Percentiles rank a stretch among this genome's conserved stretches.
Conservation (phyloP, 176 grass and related monocot species). For the Zoysia pacifica region DNA sequence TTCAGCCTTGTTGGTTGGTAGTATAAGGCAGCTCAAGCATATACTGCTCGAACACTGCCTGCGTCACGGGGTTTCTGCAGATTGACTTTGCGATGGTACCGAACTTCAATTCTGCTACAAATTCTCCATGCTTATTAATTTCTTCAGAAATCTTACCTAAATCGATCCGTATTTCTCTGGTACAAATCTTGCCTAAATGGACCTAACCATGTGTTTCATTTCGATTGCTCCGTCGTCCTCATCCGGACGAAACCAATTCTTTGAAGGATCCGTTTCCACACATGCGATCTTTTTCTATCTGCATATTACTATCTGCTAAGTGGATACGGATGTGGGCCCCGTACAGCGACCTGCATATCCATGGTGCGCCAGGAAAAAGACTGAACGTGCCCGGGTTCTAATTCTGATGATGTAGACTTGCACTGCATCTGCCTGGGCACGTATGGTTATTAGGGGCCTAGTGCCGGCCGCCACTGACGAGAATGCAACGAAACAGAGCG, state of each 20-base stretch:
- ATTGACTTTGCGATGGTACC: constrained; percentile 14
- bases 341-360: constrained; percentile 2
- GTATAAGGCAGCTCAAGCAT: constrained; percentile 34
- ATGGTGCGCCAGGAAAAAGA: constrained; percentile 17
- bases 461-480: background rate
- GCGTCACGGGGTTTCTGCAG: background rate
- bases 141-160: background rate
- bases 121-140: background rate
- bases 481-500: constrained; percentile 16
- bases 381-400: background rate
- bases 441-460: background rate
- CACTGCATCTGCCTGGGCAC: constrained; percentile 17
- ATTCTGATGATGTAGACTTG: constrained; percentile 20
- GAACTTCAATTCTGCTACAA: background rate
- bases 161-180: background rate
- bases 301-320: background rate
- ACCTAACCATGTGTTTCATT: constrained; percentile 25
- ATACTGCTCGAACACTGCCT: constrained; percentile 5
- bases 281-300: background rate
- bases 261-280: background rate
- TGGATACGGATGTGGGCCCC: constrained; percentile 8
- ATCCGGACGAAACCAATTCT: background rate
- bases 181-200: background rate
- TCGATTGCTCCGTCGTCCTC: background rate
- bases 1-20: constrained; percentile 41